A percentile compares a stretch with the other conserved stretches of the same genome.
These are phyloP conservation scores for Hypoxylon sp. DNA, from an alignment of 2,329 filamentous ascomycete species.

Conservation along the genomic window DNA sequence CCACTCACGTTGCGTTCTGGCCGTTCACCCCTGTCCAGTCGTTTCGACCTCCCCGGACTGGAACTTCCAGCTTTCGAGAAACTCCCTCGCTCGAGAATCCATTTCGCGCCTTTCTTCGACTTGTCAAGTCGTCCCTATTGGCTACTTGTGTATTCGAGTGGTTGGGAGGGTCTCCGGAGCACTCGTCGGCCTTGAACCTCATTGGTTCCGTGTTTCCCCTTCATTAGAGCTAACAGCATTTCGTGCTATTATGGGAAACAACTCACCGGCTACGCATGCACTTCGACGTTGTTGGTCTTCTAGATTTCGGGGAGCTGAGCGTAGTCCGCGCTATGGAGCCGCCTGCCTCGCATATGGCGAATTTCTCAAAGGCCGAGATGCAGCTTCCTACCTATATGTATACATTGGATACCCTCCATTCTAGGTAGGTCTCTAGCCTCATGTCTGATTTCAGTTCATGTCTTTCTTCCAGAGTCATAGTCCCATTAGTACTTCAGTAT, in stretches of 20 bases:
- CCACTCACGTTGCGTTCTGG: conserved; percentile 44
- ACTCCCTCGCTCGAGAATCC: conserved; percentile 20
- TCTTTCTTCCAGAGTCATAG: conserved; percentile 1
- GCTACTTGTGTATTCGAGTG: conserved; percentile 11
- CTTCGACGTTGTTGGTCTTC: conserved; percentile 13
- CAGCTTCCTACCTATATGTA: conserved; percentile 26
- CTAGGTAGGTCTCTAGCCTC: conserved; percentile 16
- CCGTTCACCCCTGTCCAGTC: conserved; percentile 32
- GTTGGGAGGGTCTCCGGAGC: conserved; percentile 13
- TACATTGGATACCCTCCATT: conserved; percentile 15
- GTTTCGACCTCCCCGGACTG: conserved; percentile 30
- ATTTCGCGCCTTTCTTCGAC: conserved; percentile 20
- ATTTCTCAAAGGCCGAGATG: conserved; percentile 21
- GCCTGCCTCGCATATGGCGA: conserved; percentile 27
- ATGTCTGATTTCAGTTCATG: conserved; percentile 18
- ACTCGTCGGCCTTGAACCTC: conserved; percentile 6
- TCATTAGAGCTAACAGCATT: conserved; percentile 23
- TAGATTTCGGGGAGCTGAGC: conserved; percentile 5
- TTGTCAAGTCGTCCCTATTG: conserved; percentile 15
- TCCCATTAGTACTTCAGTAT: conserved; percentile 8
- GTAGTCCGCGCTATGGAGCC: conserved; percentile 15
- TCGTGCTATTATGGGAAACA: conserved; percentile 33
- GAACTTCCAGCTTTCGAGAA: conserved; percentile 13
- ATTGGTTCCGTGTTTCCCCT: conserved; percentile 31
- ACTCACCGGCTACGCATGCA: conserved; percentile 29